Conservation (phyloP, 139 green algal species). For the Cymbomonas tetramitiformis region DNA sequence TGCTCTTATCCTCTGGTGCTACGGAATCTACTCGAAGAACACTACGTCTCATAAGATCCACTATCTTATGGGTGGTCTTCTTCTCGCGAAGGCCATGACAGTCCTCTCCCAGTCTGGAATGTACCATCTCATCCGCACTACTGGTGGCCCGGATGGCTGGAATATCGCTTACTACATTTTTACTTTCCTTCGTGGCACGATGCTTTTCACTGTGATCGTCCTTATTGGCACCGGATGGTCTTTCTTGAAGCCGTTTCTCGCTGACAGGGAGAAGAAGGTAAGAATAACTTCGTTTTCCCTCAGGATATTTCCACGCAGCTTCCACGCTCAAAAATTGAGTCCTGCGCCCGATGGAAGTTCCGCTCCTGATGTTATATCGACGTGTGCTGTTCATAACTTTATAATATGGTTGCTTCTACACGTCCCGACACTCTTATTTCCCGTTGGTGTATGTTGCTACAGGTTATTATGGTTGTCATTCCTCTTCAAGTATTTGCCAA, state of each 20-base stretch:
- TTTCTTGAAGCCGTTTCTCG: constrained; percentile 86
- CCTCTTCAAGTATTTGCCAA: constrained; percentile 80
- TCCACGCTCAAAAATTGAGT: too few species aligned
- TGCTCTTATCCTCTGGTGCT: constrained; percentile 43
- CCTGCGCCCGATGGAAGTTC: too few species aligned
- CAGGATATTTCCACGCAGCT: too few species aligned
- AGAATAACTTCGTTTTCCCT: too few species aligned
- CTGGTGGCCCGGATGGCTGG: constrained; percentile 71
- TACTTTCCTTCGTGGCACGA: constrained; percentile 68
- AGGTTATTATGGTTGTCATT: constrained; percentile 82
- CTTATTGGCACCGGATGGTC: constrained; percentile 85
- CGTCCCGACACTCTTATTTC: too few species aligned
- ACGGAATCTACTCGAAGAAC: constrained; percentile 23
- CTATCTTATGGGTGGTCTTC: constrained; percentile 72
- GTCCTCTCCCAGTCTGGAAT: constrained; percentile 44
- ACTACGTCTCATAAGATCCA: constrained; percentile 65
- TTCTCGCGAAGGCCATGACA: constrained; percentile 72
- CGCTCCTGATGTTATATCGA: too few species aligned
- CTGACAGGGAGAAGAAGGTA: constrained; percentile 64
- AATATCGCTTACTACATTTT: constrained; percentile 94
- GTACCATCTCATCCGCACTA: constrained; percentile 58
- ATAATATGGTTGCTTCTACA: too few species aligned
- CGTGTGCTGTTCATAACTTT: too few species aligned
- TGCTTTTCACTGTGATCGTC: constrained; percentile 87
- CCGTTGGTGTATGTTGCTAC: too few species aligned